Conservation (phyloP, 441 rosid genomes). For the Erodium moschatum region DNA sequence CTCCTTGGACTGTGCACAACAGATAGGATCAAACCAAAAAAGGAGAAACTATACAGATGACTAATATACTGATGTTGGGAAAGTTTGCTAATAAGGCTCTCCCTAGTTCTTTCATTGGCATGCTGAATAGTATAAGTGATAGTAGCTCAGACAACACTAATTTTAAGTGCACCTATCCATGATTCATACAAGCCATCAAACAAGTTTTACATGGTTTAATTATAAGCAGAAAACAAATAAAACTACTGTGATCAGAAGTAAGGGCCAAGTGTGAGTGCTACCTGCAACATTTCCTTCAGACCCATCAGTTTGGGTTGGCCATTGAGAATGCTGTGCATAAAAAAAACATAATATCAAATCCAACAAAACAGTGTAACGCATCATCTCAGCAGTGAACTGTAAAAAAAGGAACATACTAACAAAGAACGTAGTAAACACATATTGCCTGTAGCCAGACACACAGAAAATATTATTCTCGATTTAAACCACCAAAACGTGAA, state of each 20-base stretch:
- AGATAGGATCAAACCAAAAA: too few relatives aligned
- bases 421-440: background rate
- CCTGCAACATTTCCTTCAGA: slow-evolving; percentile 81
- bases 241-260: too few relatives aligned
- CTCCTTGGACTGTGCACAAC: too few relatives aligned
- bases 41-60: too few relatives aligned
- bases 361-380: background rate
- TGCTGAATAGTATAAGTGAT: too few relatives aligned
- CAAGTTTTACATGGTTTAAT: background rate
- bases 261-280: slow-evolving; percentile 22
- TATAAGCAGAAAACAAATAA: too few relatives aligned
- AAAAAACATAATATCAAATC: slow-evolving; percentile 8
- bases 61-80: too few relatives aligned
- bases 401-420: background rate
- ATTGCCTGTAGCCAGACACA: too few relatives aligned
- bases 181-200: background rate
- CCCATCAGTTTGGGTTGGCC: slow-evolving; percentile 95
- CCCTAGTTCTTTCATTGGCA: background rate
- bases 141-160: too few relatives aligned
- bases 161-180: background rate
- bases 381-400: background rate
- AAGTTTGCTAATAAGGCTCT: background rate
- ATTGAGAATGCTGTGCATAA: slow-evolving; percentile 50
- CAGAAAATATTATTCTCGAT: too few relatives aligned
- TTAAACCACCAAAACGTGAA: too few relatives aligned